Percentiles rank a stretch among this genome's conserved stretches.
Evolutionary conservation across 495 filamentous ascomycete species (phyloP).

Genomic region (Hypomontagnella monticulosa): DNA sequence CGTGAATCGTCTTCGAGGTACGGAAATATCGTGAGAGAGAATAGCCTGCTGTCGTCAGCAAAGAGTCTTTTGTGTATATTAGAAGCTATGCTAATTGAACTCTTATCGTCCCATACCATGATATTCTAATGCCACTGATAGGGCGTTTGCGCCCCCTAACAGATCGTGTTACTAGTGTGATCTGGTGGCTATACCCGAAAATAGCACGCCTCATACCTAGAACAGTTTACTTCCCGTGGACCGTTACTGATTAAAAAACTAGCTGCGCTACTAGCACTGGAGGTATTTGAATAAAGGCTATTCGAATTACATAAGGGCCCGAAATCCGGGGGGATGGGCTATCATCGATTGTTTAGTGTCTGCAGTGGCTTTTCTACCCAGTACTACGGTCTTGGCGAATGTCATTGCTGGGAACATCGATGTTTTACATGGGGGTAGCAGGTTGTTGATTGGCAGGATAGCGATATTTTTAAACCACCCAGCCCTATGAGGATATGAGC

Average conservation of each 20-base stretch:
- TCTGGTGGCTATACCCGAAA: slow-evolving; percentile 3
- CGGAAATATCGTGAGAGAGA: no score
- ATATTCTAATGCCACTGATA: neutral
- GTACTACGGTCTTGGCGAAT: slow-evolving; percentile 12
- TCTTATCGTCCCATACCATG: neutral
- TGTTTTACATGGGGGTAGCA: neutral
- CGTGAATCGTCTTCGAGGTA: no score
- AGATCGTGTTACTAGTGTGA: neutral
- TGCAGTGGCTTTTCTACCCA: neutral
- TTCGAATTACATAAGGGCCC: slow-evolving; percentile 13
- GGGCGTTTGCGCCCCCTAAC: neutral
- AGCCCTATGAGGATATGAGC: slow-evolving; percentile 23
- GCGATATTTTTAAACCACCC: slow-evolving; percentile 34
- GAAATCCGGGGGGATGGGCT: neutral
- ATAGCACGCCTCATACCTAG: neutral
- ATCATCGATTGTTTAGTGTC: neutral
- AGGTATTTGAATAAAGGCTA: slow-evolving; percentile 8
- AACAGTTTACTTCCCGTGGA: neutral
- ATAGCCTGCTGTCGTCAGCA: neutral
- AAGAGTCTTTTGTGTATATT: neutral
- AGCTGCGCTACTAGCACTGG: no score
- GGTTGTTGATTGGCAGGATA: slow-evolving; percentile 20
- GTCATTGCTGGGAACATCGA: slow-evolving; percentile 9
- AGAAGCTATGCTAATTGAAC: neutral
- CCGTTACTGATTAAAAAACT: slow-evolving; percentile 8